Evolutionary conservation across 148 eudicot genomes (phyloP), one percentile per base, ranked within the genome.

Genomic region (Agrostemma githago): DNA sequence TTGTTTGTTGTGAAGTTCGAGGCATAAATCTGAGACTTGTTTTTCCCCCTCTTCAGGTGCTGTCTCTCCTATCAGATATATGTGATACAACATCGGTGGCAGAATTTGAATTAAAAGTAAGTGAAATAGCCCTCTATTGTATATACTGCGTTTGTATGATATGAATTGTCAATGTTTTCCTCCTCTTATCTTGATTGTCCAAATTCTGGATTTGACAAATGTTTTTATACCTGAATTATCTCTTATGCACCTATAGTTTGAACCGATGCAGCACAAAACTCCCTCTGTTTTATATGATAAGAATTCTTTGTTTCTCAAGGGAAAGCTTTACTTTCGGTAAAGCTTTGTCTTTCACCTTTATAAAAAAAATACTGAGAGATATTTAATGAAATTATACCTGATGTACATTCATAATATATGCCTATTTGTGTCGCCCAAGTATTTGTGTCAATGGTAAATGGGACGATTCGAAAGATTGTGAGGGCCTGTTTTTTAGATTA

Each of bases 91-190:
- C 89, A 44, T 88, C 94, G 56, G 79, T 93, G 68, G 95, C 91
- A 14, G 97, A 93, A 80, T 72, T 93, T 83, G 95, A 93, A 77
- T 76, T 93, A 44, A 93, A 93, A 82, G 98, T 93, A 82, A 86
- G 97, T 43, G 53, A 19, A n/a, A 43, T 67, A 17, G 0, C 14
- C 70, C 70, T 68, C 41, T 11, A 7, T 48, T 46, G 17, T 53
- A 14, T 70, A 16, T 66, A 3, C 61, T 0, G 5, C 26, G 40
- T 37, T 68, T 48, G n/a, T 48, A 8, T 70, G 72, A 70, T 15
- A 1, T 51, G 43, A 51, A 48, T 5, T 21, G 26, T 20, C 14
- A 21, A 19, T 12, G 56, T 51, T 51, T 51, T 0, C 56, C 56
- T 51, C 4, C 56, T 51, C 56, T 12, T 51, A 51, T 11, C 14